phyloP scores from a whole-genome alignment of 2,329 filamentous ascomycete genomes.

The Coniochaeta ligniaria region DNA sequence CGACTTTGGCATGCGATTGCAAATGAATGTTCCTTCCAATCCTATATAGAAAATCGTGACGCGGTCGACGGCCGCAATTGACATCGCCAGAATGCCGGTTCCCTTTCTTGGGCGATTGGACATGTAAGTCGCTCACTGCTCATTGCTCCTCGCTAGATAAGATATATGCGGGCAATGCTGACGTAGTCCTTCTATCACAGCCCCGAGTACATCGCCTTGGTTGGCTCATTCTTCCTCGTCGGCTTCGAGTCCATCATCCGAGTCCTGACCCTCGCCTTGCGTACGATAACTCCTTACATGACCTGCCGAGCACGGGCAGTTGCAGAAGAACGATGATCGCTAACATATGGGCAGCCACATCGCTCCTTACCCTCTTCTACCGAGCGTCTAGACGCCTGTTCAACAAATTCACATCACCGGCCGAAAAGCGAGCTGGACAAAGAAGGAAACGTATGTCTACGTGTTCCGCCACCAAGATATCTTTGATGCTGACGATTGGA shows the following conservation, averaged over 20 bases:
- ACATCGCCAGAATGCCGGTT: slow-evolving; percentile 34
- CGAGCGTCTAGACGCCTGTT: slow-evolving; percentile 75
- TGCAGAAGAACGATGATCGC: neutral
- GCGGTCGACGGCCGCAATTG: neutral
- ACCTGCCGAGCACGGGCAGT: neutral
- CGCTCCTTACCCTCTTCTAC: slow-evolving; percentile 78
- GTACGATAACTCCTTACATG: slow-evolving; percentile 39
- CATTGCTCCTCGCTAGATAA: neutral
- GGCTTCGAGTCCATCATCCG: slow-evolving; percentile 76
- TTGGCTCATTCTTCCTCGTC: slow-evolving; percentile 78
- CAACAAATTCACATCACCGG: slow-evolving; percentile 66
- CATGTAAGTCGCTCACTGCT: slow-evolving; percentile 29
- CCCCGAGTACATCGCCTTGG: slow-evolving; percentile 79
- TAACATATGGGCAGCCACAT: slow-evolving; percentile 48
- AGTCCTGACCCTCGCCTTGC: slow-evolving; percentile 79
- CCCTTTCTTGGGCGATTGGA: slow-evolving; percentile 46
- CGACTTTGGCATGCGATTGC: neutral
- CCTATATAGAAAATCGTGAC: neutral
- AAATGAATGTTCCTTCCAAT: neutral
- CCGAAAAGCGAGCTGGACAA: slow-evolving; percentile 59
- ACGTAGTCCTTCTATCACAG: slow-evolving; percentile 29
- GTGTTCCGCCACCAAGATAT: neutral
- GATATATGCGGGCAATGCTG: neutral
- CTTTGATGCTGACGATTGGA: neutral
- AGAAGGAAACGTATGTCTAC: slow-evolving; percentile 53